Evolutionary conservation across 495 filamentous ascomycete species (phyloP), one percentile per base, ranked within the genome.

Genomic region (Ascodesmis nigricans): DNA sequence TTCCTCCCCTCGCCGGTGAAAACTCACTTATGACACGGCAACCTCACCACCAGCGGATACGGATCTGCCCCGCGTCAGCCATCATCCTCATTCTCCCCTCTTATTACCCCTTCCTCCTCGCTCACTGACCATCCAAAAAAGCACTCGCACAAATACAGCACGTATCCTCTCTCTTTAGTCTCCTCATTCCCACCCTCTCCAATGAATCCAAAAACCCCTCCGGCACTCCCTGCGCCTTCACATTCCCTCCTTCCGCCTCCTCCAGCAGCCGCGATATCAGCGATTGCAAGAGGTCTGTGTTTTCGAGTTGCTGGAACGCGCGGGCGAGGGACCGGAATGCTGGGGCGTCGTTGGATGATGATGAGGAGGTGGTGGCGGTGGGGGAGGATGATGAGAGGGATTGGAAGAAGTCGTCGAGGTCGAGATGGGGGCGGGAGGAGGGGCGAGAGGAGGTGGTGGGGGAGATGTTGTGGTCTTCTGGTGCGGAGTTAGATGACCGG

Each of bases 141-240:
- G 60, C 57, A 47, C 82, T 79, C 15, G 65, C 69, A 54, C 87
- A 97, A 40, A 97, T 93, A 1, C 79, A 76, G 44, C 87, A 97
- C 17, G 51, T 59, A 40, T 84, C 77, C 4, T 63, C 65, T 20
- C 58, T 47, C 46, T 73, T 71, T 22, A 93, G 55, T 9, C 53
- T 50, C 54, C 69, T 67, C 44, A 71, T 74, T 7, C 71, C 64
- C 37, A 95, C 73, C 3, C 84, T 64, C 22, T 95, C 87, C 32
- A 93, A 64, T 35, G 55, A 50, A 56, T 84, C 80, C 32, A 91
- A 62, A 53, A 76, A 92, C 44, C 66, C 66, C 53, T 93, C 73
- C 41, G 64, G 64, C 9, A 87, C 77, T 15, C 83, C 83, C 29
- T 72, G 59, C 28, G 87, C 66, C 42, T 69, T 63, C 7, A 53